Conservation (phyloP, 345 rosid genomes). For the Theobroma cacao region DNA sequence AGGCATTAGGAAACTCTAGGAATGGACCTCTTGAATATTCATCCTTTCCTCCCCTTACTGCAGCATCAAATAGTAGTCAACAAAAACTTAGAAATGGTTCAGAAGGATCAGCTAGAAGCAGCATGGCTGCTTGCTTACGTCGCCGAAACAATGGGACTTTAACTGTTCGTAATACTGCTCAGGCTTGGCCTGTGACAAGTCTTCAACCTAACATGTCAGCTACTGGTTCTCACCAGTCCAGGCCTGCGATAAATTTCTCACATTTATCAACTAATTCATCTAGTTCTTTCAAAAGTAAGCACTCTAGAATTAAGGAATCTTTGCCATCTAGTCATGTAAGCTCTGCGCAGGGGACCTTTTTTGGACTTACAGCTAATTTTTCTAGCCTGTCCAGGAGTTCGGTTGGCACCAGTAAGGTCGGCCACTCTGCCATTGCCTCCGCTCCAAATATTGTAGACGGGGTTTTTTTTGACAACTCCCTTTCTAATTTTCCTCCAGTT, state of each 20-base stretch:
- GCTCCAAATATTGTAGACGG: slow-evolving; percentile 45
- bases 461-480: slow-evolving; percentile 21
- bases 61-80: slow-evolving; percentile 34
- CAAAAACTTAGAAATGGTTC: slow-evolving; percentile 29
- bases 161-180: slow-evolving; percentile 30
- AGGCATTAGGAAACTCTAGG: slow-evolving; percentile 47
- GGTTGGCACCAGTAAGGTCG: slow-evolving; percentile 28
- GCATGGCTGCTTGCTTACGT: slow-evolving; percentile 48
- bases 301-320: slow-evolving; percentile 25
- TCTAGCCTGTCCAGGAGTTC: slow-evolving; percentile 26
- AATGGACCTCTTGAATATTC: slow-evolving; percentile 40
- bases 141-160: slow-evolving; percentile 29
- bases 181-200: slow-evolving; percentile 40
- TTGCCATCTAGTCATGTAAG: slow-evolving; percentile 32
- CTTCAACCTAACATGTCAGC: slow-evolving; percentile 26
- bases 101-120: slow-evolving; percentile 35
- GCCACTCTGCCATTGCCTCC: slow-evolving; percentile 42
- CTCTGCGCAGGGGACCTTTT: slow-evolving; percentile 28
- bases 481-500: slow-evolving; percentile 53
- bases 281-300: slow-evolving; percentile 16
- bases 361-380: slow-evolving; percentile 13
- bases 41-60: slow-evolving; percentile 64
- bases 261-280: slow-evolving; percentile 9
- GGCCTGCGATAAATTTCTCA: slow-evolving; percentile 19
- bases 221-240: slow-evolving; percentile 7